These are phyloP conservation scores for Pseudoperonospora humuli DNA, from an alignment of 352 stramenopile species.

Conservation along the genomic window DNA sequence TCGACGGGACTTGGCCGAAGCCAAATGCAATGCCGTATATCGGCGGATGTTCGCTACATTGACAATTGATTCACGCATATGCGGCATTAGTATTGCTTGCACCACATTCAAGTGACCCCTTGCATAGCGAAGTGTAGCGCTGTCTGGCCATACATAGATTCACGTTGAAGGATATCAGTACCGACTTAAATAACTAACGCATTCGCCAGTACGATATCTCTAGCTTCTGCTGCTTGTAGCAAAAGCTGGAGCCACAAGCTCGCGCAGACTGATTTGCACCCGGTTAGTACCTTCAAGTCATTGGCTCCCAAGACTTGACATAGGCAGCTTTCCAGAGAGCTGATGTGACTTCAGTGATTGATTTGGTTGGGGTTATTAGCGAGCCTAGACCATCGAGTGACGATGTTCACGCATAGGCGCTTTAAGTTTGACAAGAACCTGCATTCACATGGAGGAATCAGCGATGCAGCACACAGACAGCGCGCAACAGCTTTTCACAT, in stretches of 20 bases:
- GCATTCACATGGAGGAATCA: no score
- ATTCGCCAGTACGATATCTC: slow-evolving; percentile 60
- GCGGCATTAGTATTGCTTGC: slow-evolving; percentile 57
- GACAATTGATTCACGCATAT: slow-evolving; percentile 53
- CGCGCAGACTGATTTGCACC: no score
- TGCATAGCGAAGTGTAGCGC: slow-evolving; percentile 65
- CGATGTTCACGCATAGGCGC: no score
- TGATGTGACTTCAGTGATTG: no score
- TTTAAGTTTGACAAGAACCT: no score
- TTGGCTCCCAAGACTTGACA: no score
- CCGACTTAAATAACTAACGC: slow-evolving; percentile 56
- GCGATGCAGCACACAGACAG: no score
- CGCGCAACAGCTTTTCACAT: no score
- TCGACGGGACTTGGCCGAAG: slow-evolving; percentile 50
- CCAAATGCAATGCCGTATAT: slow-evolving; percentile 55
- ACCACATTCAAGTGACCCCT: slow-evolving; percentile 56
- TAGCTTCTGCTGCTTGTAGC: slow-evolving; percentile 47
- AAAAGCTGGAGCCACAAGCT: slow-evolving; percentile 65
- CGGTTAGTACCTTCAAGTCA: no score
- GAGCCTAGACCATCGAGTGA: no score
- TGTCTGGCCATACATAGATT: slow-evolving; percentile 60
- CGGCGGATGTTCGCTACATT: slow-evolving; percentile 60
- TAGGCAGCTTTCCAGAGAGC: no score
- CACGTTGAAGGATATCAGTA: slow-evolving; percentile 57
- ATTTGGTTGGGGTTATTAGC: no score